Conservation (phyloP, 2,329 filamentous ascomycete genomes). For the Amauroascus niger region DNA sequence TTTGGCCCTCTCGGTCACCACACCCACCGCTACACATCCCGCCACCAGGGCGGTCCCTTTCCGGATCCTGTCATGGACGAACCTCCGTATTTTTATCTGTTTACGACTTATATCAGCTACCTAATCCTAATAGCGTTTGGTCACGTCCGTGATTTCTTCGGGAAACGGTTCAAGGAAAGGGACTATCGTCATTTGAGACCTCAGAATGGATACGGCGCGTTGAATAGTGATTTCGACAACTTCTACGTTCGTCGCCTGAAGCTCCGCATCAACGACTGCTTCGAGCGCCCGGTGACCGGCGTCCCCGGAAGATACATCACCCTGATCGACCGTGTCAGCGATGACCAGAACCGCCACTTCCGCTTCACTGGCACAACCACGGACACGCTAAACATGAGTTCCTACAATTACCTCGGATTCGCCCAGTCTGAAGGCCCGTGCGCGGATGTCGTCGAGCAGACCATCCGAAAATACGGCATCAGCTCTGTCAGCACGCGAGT, state of each 20-base stretch:
- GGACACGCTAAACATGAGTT: conserved; percentile 96
- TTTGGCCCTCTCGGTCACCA: conserved; percentile 77
- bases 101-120: conserved; percentile 98
- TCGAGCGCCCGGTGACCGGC: conserved; percentile 81
- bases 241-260: conserved; percentile 93
- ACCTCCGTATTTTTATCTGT: conserved; percentile 89
- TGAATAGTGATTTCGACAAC: conserved; percentile 98
- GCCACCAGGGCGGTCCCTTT: conserved; percentile 71
- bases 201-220: conserved; percentile 79
- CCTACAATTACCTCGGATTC: conserved; percentile 98
- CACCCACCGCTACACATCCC: conserved; percentile 79
- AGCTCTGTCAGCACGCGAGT: conserved; percentile 69
- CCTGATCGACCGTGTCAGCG: conserved; percentile 77
- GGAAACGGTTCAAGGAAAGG: conserved; percentile 82
- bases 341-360: conserved; percentile 87
- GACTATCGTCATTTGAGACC: conserved; percentile 77
- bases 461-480: conserved; percentile 75
- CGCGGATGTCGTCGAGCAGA: conserved; percentile 82
- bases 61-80: conserved; percentile 83
- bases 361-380: conserved; percentile 81
- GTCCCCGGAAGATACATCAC: conserved; percentile 93
- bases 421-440: conserved; percentile 95
- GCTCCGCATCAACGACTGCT: conserved; percentile 92
- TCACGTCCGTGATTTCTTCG: conserved; percentile 94
- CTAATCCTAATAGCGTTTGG: conserved; percentile 90